Evolutionary conservation across 2,329 filamentous ascomycete species (phyloP), one percentile per base, ranked within the genome.

Genomic region (Beauveria asiatica): DNA sequence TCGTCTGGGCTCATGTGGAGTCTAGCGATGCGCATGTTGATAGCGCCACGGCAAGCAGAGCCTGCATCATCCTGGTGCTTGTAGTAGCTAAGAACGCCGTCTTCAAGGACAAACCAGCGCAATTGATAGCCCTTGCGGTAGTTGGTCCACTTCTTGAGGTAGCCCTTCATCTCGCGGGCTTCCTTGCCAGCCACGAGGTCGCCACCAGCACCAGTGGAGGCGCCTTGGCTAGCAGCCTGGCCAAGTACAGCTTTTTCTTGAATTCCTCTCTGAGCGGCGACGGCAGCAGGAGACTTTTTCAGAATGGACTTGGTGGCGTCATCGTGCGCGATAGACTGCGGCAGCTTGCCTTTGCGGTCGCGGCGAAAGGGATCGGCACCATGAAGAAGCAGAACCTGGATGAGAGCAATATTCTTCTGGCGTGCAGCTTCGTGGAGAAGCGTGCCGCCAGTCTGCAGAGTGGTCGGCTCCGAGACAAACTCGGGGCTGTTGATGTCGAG

Each of bases 121-220:
- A 99, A 74, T 76, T 99, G 96, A 76, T 97, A 99, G 9, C 94
- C 94, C 70, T 90, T 92, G 23, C 93, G 92, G 72, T 99, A 99
- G 72, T 99, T 99, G 52, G 94, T 99, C 94, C 94, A 99, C 73
- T 99, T 99, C 76, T 97, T 97, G 60, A 99, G 79, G 72, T 97
- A 99, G 7, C 94, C 94, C 76, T 96, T 97, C 90, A 99, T 97
- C 74, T 97, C 93, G 52, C 92, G 83, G 19, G 90, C 89, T 70
- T 99, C 94, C 65, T 93, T 92, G 17, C 89, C 88, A 27, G 88
- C 89, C 61, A 86, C 72, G 21, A 83, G 78, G 65, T 89, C 83
- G 10, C 81, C 78, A 17, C 85, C 78, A 1, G 76, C 74, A 27
- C 83, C 78, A 16, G 79, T 72, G 9, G 79, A 75, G 2, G 77